Conservation (phyloP, 805 yeast species). For the Wickerhamiella nectarea region DNA sequence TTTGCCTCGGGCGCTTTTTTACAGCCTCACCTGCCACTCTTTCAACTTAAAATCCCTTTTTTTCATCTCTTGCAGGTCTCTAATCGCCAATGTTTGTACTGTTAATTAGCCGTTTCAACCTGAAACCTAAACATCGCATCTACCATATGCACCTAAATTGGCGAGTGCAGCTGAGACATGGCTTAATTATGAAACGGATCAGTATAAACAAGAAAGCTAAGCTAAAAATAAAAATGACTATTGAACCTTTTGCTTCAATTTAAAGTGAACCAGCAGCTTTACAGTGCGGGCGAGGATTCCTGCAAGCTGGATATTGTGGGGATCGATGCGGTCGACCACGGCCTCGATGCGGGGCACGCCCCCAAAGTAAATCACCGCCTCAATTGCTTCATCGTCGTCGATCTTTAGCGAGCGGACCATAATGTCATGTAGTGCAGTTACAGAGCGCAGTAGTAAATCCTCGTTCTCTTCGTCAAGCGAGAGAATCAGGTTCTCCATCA, state of each 20-base stretch:
- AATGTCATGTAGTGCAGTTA: constrained; percentile 20
- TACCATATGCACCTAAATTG: too few relatives aligned
- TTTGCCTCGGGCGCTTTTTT: too few relatives aligned
- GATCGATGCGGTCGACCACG: constrained; percentile 14
- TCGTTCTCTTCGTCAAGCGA: constrained; percentile 18
- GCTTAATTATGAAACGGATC: too few relatives aligned
- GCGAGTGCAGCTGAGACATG: too few relatives aligned
- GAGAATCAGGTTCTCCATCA: constrained; percentile 18
- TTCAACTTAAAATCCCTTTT: too few relatives aligned
- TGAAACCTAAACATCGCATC: too few relatives aligned
- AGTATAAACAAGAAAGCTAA: too few relatives aligned
- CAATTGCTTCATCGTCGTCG: constrained; percentile 20
- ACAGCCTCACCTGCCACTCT: too few relatives aligned
- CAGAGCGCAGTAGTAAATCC: constrained; percentile 22
- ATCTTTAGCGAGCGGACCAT: constrained; percentile 13
- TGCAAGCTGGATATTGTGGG: constrained; percentile 10
- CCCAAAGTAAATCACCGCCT: constrained; percentile 16
- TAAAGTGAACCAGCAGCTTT: constrained; percentile 15
- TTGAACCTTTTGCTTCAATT: constrained; percentile 3
- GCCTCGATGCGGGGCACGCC: constrained; percentile 17
- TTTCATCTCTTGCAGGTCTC: too few relatives aligned
- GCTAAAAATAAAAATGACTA: too few relatives aligned
- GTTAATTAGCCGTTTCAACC: too few relatives aligned
- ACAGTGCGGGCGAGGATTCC: constrained; percentile 13
- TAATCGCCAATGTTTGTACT: too few relatives aligned